These are phyloP conservation scores for Flueggea neowawraea DNA, from an alignment of 441 rosid genomes.

Conservation along the genomic window DNA sequence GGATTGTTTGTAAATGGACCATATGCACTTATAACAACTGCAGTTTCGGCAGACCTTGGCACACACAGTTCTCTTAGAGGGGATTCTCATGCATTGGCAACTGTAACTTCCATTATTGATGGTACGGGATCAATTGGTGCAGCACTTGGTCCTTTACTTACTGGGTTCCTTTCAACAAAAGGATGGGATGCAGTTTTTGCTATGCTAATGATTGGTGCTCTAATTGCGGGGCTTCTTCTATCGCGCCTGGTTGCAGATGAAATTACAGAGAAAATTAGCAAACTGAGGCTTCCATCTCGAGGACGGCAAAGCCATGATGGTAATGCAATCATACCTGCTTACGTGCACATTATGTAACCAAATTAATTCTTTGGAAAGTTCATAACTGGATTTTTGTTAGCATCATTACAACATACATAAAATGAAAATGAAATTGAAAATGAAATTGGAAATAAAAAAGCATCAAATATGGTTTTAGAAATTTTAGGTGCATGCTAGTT, in stretches of 20 bases:
- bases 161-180: constrained; percentile 72
- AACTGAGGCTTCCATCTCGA: too few relatives aligned
- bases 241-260: constrained; percentile 52
- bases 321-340: constrained; percentile 17
- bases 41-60: constrained; percentile 91
- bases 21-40: constrained; percentile 84
- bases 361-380: too few relatives aligned
- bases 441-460: too few relatives aligned
- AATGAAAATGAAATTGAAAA: too few relatives aligned
- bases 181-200: constrained; percentile 79
- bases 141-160: constrained; percentile 83
- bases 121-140: constrained; percentile 97
- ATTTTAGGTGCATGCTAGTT: too few relatives aligned
- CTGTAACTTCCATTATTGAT: constrained; percentile 91
- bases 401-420: too few relatives aligned
- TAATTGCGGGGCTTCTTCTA: constrained; percentile 73
- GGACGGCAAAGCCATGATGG: too few relatives aligned
- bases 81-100: constrained; percentile 89
- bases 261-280: constrained; percentile 32
- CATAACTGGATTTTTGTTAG: too few relatives aligned
- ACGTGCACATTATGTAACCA: neutral
- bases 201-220: constrained; percentile 72
- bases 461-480: too few relatives aligned
- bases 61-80: constrained; percentile 83
- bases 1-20: constrained; percentile 95